Conservation (phyloP, 169 alveolate genomes). For the Pseudocohnilembus persalinus region DNA sequence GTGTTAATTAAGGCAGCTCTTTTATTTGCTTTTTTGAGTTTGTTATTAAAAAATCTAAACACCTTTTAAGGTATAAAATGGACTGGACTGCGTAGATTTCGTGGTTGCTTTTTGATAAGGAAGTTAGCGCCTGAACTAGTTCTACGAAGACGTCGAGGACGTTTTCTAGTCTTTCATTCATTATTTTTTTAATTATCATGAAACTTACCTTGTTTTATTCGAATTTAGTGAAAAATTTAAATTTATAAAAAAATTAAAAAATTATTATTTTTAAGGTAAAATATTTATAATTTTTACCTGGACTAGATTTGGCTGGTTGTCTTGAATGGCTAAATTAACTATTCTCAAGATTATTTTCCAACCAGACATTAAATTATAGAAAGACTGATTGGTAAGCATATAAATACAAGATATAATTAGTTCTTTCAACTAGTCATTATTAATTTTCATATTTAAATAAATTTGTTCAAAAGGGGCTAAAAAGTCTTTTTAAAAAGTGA, state of each 20-base stretch:
- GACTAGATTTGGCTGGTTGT: neutral
- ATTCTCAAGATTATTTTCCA: conserved; percentile 9
- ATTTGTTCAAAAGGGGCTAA: conserved; percentile 80
- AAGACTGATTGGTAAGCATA: conserved; percentile 28
- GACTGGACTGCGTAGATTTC: neutral
- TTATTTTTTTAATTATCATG: neutral
- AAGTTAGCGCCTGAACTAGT: neutral
- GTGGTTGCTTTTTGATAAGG: neutral
- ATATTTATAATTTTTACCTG: too few species aligned
- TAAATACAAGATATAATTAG: conserved; percentile 25
- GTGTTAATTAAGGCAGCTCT: neutral
- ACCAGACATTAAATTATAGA: conserved; percentile 16
- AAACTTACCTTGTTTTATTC: too few species aligned
- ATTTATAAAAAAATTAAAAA: too few species aligned
- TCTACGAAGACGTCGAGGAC: neutral
- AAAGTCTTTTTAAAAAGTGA: conserved; percentile 82
- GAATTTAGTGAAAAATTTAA: too few species aligned
- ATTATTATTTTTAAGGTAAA: too few species aligned
- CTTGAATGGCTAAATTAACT: neutral
- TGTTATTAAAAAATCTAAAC: neutral
- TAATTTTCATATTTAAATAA: conserved; percentile 18
- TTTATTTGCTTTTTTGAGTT: neutral
- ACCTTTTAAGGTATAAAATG: neutral
- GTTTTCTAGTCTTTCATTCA: neutral
- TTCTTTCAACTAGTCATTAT: conserved; percentile 22